Evolutionary conservation across 768 basidiomycete species (phyloP).

Genomic region (Tulasnella sp.): DNA sequence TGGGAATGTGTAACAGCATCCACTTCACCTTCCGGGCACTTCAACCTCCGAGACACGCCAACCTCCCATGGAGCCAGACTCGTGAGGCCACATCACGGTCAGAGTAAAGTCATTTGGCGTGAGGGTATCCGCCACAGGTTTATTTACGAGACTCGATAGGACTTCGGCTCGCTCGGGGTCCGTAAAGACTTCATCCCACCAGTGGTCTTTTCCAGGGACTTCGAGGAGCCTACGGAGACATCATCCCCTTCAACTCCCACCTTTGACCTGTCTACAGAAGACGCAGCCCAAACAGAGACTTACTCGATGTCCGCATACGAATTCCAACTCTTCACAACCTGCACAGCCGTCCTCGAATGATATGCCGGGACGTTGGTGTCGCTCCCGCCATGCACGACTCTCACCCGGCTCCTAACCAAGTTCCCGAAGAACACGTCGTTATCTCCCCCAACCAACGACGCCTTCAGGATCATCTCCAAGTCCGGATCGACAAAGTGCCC

Average conservation of each 20-base stretch:
- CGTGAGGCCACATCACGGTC: slow-evolving; percentile 29
- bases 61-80: slow-evolving; percentile 28
- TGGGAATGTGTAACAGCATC: background rate
- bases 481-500: slow-evolving; percentile 75
- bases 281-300: too few species aligned
- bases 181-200: slow-evolving; percentile 28
- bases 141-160: background rate
- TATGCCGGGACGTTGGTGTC: slow-evolving; percentile 88
- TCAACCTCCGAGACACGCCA: slow-evolving; percentile 16
- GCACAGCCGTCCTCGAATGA: slow-evolving; percentile 69
- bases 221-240: slow-evolving; percentile 14
- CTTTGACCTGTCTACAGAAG: too few species aligned
- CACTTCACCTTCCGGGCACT: slow-evolving; percentile 24
- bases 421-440: slow-evolving; percentile 85
- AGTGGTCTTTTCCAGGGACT: slow-evolving; percentile 28
- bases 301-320: slow-evolving; percentile 52
- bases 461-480: slow-evolving; percentile 66
- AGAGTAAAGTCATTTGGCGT: slow-evolving; percentile 22
- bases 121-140: background rate
- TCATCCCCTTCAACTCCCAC: background rate
- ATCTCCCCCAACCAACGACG: slow-evolving; percentile 75
- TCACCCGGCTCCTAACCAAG: slow-evolving; percentile 59
- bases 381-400: slow-evolving; percentile 74
- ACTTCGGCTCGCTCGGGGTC: slow-evolving; percentile 12
- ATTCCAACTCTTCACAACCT: slow-evolving; percentile 57